Conservation (phyloP, 129 eudicot genomes). For the Ambrosia artemisiifolia region DNA sequence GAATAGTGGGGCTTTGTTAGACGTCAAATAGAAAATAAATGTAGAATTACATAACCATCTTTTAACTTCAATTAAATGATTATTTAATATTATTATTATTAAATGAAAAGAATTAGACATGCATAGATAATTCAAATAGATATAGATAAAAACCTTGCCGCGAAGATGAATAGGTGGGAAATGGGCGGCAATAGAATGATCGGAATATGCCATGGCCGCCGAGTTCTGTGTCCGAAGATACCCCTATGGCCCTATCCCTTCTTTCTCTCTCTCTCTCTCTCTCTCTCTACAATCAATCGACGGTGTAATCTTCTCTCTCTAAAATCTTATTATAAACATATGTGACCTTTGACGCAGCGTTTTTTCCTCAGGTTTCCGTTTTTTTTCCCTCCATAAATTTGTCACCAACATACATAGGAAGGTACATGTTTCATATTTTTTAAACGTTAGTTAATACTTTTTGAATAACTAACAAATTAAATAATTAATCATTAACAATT, state of each 20-base stretch:
- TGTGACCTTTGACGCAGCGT: constrained; percentile 48
- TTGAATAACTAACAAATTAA: too few relatives aligned
- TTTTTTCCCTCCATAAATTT: constrained; percentile 9
- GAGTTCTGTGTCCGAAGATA: constrained; percentile 38
- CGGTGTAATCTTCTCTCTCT: constrained; percentile 13
- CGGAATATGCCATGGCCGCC: constrained; percentile 75
- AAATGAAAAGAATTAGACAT: too few relatives aligned
- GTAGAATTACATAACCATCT: neutral
- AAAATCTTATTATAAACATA: constrained; percentile 18
- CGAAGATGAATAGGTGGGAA: constrained; percentile 65
- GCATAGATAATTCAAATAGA: neutral
- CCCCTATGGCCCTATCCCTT: constrained; percentile 24
- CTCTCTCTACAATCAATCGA: neutral
- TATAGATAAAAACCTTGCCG: constrained; percentile 56
- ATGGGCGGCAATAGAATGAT: constrained; percentile 65
- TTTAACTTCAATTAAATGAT: neutral
- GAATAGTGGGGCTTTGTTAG: too few relatives aligned
- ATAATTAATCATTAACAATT: too few relatives aligned
- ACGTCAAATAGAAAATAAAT: too few relatives aligned
- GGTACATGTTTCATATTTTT: too few relatives aligned
- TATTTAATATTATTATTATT: too few relatives aligned
- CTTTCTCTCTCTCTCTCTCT: neutral
- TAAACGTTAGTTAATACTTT: too few relatives aligned
- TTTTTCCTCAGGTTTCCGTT: constrained; percentile 26
- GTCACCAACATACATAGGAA: too few relatives aligned